Percentiles rank a stretch among this genome's conserved stretches.
These are phyloP conservation scores for Crithidia brevicula DNA, from an alignment of 208 protist species.

Conservation along the genomic window DNA sequence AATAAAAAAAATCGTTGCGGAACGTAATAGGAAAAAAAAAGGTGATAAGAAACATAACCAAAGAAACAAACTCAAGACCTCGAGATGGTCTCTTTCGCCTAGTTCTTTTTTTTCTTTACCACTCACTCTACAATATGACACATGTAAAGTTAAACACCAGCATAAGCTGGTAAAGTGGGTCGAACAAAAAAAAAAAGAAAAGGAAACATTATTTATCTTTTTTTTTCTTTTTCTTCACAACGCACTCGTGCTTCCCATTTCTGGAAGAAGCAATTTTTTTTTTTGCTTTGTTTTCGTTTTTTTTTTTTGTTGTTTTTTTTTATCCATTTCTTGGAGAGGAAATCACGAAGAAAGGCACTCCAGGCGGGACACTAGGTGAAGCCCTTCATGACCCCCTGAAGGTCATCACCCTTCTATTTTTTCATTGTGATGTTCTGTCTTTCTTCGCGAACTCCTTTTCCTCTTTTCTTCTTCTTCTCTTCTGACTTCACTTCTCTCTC, in stretches of 20 bases:
- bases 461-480: not conserved
- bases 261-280: constrained; percentile 2
- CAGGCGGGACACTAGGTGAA: not conserved
- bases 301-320: constrained; percentile 17
- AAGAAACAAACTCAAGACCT: not conserved
- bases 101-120: not conserved
- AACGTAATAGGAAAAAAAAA: not conserved
- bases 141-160: no score
- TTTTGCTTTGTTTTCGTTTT: constrained; percentile 19
- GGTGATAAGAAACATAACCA: not conserved
- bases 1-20: not conserved
- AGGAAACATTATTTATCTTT: not conserved
- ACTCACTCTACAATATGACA: not conserved
- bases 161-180: no score
- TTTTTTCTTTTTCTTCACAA: constrained; percentile 12
- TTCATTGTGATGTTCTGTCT: not conserved
- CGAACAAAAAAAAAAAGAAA: constrained; percentile 10
- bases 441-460: not conserved
- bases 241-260: not conserved
- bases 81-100: not conserved
- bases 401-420: not conserved
- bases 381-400: not conserved
- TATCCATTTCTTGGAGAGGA: constrained; percentile 3
- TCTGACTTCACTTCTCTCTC: constrained; percentile 11
- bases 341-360: constrained; percentile 5